phyloP scores from a whole-genome alignment of 1,139 yeast species.

The Magnusiomyces suaveolens region DNA sequence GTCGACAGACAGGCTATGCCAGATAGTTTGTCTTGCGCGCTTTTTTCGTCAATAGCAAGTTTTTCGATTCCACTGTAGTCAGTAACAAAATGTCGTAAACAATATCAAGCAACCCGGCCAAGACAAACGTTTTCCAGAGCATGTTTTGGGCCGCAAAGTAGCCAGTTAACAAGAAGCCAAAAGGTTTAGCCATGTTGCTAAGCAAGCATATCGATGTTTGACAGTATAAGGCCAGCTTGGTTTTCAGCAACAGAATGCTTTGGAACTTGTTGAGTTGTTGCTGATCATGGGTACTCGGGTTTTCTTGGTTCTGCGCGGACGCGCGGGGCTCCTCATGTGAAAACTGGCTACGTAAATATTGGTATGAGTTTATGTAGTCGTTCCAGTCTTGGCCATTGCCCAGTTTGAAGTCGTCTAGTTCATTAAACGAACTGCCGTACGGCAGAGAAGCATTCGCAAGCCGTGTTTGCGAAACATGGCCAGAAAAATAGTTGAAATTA shows the following conservation, averaged over 20 bases:
- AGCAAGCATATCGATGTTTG: conserved; percentile 74
- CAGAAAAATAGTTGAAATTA: conserved; percentile 36
- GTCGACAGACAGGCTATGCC: no score
- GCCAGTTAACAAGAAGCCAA: conserved; percentile 79
- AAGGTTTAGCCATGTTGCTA: conserved; percentile 71
- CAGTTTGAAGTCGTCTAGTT: conserved; percentile 44
- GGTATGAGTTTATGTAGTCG: background rate
- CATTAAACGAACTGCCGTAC: conserved; percentile 70
- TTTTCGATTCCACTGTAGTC: conserved; percentile 7
- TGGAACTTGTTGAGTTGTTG: background rate
- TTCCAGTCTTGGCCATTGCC: no score
- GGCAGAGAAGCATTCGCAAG: conserved; percentile 22
- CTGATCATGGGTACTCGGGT: background rate
- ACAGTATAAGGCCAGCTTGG: conserved; percentile 38
- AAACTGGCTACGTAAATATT: background rate
- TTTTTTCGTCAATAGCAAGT: no score
- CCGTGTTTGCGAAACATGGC: background rate
- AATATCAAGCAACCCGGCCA: conserved; percentile 48
- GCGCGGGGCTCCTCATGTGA: background rate
- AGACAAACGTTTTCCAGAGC: conserved; percentile 50
- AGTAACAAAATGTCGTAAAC: conserved; percentile 27
- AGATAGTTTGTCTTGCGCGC: no score
- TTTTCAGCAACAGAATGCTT: background rate
- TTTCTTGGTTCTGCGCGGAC: background rate
- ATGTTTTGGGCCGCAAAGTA: conserved; percentile 45